Evolutionary conservation across 23 red algal species (phyloP).

Genomic region (Gracilaria domingensis): DNA sequence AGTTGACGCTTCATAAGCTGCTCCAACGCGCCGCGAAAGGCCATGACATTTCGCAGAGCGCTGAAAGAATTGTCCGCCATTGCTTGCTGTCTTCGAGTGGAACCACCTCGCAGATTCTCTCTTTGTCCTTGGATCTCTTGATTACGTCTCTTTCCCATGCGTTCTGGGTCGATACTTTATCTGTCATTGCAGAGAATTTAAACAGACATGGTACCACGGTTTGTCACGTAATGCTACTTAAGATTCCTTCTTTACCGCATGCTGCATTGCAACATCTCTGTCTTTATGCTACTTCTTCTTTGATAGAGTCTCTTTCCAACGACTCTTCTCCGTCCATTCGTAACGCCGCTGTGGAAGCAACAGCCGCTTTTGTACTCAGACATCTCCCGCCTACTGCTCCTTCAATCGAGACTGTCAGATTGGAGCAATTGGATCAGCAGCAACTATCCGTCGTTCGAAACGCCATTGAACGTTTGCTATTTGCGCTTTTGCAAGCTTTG

Average conservation of each 20-base stretch:
- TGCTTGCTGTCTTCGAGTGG: constrained; percentile 43
- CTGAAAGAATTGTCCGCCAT: constrained; percentile 57
- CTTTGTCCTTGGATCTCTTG: constrained; percentile 44
- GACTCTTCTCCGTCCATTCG: constrained; percentile 28
- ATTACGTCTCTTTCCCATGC: constrained; percentile 37
- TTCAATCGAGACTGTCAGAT: constrained; percentile 42
- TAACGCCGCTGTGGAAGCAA: constrained; percentile 24
- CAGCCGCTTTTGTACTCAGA: constrained; percentile 30
- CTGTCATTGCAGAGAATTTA: constrained; percentile 52
- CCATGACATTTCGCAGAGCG: constrained; percentile 37
- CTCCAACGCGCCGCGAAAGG: constrained; percentile 37
- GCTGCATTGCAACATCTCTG: constrained; percentile 52
- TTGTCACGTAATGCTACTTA: constrained; percentile 23
- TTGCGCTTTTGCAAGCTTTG: constrained; percentile 59
- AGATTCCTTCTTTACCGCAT: constrained; percentile 62
- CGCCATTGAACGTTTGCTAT: constrained; percentile 45
- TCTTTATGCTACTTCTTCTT: constrained; percentile 43
- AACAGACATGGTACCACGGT: constrained; percentile 3
- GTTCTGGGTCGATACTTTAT: constrained; percentile 53
- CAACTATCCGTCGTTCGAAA: constrained; percentile 33
- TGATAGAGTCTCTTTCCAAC: constrained; percentile 13
- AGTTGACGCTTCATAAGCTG: constrained; percentile 36
- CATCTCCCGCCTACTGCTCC: constrained; percentile 49
- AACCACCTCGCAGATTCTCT: constrained; percentile 36
- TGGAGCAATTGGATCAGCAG: constrained; percentile 34